Evolutionary conservation across 345 rosid species (phyloP), one percentile per base, ranked within the genome.

Genomic region (Fremontodendron californicum): DNA sequence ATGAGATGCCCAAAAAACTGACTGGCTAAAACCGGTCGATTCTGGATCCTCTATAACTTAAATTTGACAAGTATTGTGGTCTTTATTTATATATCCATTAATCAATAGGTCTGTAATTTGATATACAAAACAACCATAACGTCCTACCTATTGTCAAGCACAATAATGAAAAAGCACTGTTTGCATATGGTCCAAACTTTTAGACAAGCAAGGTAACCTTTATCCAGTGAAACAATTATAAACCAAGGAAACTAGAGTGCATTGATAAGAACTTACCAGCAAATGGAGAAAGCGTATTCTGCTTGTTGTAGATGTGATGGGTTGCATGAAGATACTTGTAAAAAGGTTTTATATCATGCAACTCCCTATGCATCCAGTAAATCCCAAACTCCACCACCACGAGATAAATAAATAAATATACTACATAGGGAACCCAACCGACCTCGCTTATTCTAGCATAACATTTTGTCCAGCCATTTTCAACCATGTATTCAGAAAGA

Each of bases 281-380:
- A 84, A 92, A 96, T 1, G 97, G 99, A 72, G 98, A 96, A 31
- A 96, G 94, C 52, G 98, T 96, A 60, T 93, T 93, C 83, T 93
- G 97, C 92, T 96, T 96, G 85, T 96, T 93, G 89, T 93, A 96
- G 86, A 96, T 90, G 74, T 93, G 99, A 78, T 96, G 98, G 6
- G 94, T 91, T 1, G 94, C 97, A 76, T 93, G 98, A 77, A 96
- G 91, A 78, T 87, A 83, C 84, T 92, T 96, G 87, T 96, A 96
- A 0, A 96, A 80, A 79, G 94, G 96, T 81, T 96, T 93, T 61
- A 96, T 93, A 85, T 92, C 99, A 81, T 96, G 99, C 81, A 94
- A 85, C 86, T 92, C 95, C 79, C 96, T 79, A 64, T 96, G 98
- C 96, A 92, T 88, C 98, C 98, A 94, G 79, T 96, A 96, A 75